phyloP scores from a whole-genome alignment of 2,329 filamentous ascomycete genomes.

The Chalaropsis thielavioides region DNA sequence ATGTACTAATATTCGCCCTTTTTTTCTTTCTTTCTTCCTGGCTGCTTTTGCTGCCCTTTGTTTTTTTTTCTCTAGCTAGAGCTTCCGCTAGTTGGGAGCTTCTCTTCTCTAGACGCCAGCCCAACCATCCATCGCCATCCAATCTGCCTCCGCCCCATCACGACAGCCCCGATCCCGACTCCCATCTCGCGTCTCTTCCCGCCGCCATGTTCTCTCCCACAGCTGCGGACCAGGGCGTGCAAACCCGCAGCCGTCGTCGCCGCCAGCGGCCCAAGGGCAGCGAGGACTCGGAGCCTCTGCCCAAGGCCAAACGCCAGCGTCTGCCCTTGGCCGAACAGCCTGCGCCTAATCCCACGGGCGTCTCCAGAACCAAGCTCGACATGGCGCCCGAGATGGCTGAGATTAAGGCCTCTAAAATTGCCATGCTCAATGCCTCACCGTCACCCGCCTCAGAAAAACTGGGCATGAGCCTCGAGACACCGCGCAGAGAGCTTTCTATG shows the following conservation, averaged over 20 bases:
- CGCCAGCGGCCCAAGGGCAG: slow-evolving; percentile 44
- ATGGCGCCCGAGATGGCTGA: slow-evolving; percentile 39
- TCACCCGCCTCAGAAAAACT: slow-evolving; percentile 24
- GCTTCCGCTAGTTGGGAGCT: slow-evolving; percentile 6
- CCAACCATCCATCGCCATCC: background rate
- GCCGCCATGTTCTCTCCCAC: slow-evolving; percentile 43
- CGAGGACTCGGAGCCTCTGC: slow-evolving; percentile 40
- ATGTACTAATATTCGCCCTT: slow-evolving; percentile 9
- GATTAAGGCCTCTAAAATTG: slow-evolving; percentile 39
- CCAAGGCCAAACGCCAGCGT: slow-evolving; percentile 50
- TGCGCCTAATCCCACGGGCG: background rate
- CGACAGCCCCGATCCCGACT: background rate
- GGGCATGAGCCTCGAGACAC: slow-evolving; percentile 31
- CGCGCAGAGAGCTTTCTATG: slow-evolving; percentile 39
- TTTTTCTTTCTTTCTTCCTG: slow-evolving; percentile 2
- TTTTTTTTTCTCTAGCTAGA: slow-evolving; percentile 8
- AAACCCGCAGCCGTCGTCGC: slow-evolving; percentile 39
- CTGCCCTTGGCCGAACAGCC: slow-evolving; percentile 40
- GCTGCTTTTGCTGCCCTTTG: slow-evolving; percentile 4
- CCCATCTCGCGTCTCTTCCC: background rate
- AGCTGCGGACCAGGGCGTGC: slow-evolving; percentile 31
- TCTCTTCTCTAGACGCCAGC: background rate
- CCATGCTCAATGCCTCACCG: slow-evolving; percentile 26
- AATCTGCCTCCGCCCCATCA: background rate
- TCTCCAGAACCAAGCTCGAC: slow-evolving; percentile 26